Evolutionary conservation across 2,329 filamentous ascomycete genomes (phyloP).

Genomic region (Fusarium austroafricanum): DNA sequence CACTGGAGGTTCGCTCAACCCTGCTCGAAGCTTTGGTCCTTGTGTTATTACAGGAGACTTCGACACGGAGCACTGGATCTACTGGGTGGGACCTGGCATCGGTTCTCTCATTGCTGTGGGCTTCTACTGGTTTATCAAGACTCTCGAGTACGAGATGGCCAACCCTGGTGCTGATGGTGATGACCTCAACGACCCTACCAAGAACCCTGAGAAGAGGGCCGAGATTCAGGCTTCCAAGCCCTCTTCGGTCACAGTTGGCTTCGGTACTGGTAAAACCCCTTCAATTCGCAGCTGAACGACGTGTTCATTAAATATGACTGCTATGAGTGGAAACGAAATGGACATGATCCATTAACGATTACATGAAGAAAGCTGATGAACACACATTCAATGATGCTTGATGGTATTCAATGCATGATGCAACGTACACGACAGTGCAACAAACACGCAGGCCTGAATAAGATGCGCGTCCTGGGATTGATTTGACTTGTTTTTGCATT

Average conservation of each 20-base stretch:
- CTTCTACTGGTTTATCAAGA: slow-evolving; percentile 57
- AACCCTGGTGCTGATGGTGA: slow-evolving; percentile 61
- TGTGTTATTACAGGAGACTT: slow-evolving; percentile 57
- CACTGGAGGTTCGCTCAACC: slow-evolving; percentile 62
- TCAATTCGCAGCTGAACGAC: slow-evolving; percentile 36
- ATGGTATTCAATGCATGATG: background rate
- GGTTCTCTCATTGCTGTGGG: slow-evolving; percentile 51
- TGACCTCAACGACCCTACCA: slow-evolving; percentile 56
- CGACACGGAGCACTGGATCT: slow-evolving; percentile 61
- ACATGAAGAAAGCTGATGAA: slow-evolving; percentile 11
- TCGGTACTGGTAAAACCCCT: slow-evolving; percentile 36
- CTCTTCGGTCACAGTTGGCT: slow-evolving; percentile 23
- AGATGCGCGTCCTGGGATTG: too few species aligned
- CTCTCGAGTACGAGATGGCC: slow-evolving; percentile 57
- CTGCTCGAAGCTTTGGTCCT: slow-evolving; percentile 60
- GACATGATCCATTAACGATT: slow-evolving; percentile 11
- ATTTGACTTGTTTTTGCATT: background rate
- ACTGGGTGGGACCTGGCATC: slow-evolving; percentile 53
- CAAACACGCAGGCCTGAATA: background rate
- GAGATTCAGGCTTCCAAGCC: slow-evolving; percentile 39
- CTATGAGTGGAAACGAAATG: slow-evolving; percentile 9
- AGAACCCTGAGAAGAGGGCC: slow-evolving; percentile 56
- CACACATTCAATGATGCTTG: background rate
- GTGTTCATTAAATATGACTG: slow-evolving; percentile 8
- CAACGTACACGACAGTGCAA: background rate